Evolutionary conservation across 495 filamentous ascomycete genomes (phyloP).

Genomic region (Clavariopsis aquatica): DNA sequence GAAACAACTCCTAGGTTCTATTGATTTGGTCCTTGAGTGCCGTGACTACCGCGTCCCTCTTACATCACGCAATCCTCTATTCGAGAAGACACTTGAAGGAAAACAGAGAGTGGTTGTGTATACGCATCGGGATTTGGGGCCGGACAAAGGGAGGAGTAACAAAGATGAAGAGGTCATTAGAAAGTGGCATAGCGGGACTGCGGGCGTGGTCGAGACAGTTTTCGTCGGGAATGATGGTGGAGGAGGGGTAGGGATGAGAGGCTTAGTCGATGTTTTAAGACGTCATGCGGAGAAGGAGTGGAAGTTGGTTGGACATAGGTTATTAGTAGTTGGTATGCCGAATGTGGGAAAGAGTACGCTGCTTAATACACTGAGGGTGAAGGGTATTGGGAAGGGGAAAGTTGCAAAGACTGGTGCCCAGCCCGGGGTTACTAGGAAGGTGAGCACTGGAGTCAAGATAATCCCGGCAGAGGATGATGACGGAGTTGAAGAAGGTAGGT

Average conservation of each 20-base stretch:
- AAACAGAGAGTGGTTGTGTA: slow-evolving; percentile 80
- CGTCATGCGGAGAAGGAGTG: slow-evolving; percentile 49
- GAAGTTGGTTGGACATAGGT: slow-evolving; percentile 68
- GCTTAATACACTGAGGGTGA: slow-evolving; percentile 77
- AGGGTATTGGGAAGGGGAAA: slow-evolving; percentile 70
- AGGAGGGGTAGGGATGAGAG: not conserved
- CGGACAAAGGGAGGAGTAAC: slow-evolving; percentile 38
- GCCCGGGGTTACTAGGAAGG: slow-evolving; percentile 86
- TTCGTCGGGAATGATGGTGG: slow-evolving; percentile 5
- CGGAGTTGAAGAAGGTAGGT: slow-evolving; percentile 25
- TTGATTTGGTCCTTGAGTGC: slow-evolving; percentile 91
- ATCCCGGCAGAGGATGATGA: slow-evolving; percentile 53
- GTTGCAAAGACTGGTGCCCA: slow-evolving; percentile 80
- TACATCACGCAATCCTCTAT: slow-evolving; percentile 85
- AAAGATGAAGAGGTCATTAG: slow-evolving; percentile 57
- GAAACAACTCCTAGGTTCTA: slow-evolving; percentile 74
- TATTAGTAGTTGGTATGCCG: slow-evolving; percentile 93
- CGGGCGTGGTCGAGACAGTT: slow-evolving; percentile 16
- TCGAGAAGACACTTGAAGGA: slow-evolving; percentile 72
- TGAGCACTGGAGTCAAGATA: slow-evolving; percentile 81
- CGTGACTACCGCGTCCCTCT: slow-evolving; percentile 89
- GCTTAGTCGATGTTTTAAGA: slow-evolving; percentile 50
- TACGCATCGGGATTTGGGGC: slow-evolving; percentile 85
- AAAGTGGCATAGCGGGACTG: slow-evolving; percentile 58
- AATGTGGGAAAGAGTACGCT: slow-evolving; percentile 93